A percentile compares a stretch with the other conserved stretches of the same genome.
phyloP scores from a whole-genome alignment of 345 rosid species.

The Rubroshorea leprosula region DNA sequence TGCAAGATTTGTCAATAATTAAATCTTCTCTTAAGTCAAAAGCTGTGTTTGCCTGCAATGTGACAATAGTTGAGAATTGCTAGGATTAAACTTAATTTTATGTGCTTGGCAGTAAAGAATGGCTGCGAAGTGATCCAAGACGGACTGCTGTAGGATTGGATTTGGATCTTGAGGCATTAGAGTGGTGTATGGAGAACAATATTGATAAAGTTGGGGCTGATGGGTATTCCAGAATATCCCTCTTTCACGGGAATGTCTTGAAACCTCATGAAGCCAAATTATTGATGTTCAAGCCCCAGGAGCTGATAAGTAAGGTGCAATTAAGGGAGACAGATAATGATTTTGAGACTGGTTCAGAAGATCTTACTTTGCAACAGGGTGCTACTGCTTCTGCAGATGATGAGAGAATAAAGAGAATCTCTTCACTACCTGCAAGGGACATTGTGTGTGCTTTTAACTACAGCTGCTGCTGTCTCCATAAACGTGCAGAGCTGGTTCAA shows the following conservation, averaged over 20 bases:
- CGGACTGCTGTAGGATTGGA: slow-evolving; percentile 87
- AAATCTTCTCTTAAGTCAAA: background rate
- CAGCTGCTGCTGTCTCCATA: slow-evolving; percentile 91
- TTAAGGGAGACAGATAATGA: slow-evolving; percentile 31
- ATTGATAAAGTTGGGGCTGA: slow-evolving; percentile 57
- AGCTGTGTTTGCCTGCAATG: background rate
- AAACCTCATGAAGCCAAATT: slow-evolving; percentile 63
- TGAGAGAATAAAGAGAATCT: slow-evolving; percentile 26
- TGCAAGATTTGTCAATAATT: background rate
- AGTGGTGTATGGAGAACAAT: slow-evolving; percentile 83
- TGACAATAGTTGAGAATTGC: background rate
- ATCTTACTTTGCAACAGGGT: slow-evolving; percentile 18
- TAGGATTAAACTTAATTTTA: slow-evolving; percentile 9
- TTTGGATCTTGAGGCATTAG: slow-evolving; percentile 74
- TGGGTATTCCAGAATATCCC: slow-evolving; percentile 64
- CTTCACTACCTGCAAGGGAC: slow-evolving; percentile 55
- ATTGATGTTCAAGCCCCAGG: slow-evolving; percentile 44
- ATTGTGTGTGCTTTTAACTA: slow-evolving; percentile 88
- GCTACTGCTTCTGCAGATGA: slow-evolving; percentile 18
- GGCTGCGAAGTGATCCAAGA: slow-evolving; percentile 75
- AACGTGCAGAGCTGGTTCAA: slow-evolving; percentile 57
- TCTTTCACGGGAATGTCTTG: slow-evolving; percentile 80
- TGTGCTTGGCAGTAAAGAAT: slow-evolving; percentile 54
- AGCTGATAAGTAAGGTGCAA: slow-evolving; percentile 32
- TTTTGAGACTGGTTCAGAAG: slow-evolving; percentile 14